A percentile compares a stretch with the other conserved stretches of the same genome.
Conservation (phyloP, 2,329 filamentous ascomycete species). For the Beauveria australis region DNA sequence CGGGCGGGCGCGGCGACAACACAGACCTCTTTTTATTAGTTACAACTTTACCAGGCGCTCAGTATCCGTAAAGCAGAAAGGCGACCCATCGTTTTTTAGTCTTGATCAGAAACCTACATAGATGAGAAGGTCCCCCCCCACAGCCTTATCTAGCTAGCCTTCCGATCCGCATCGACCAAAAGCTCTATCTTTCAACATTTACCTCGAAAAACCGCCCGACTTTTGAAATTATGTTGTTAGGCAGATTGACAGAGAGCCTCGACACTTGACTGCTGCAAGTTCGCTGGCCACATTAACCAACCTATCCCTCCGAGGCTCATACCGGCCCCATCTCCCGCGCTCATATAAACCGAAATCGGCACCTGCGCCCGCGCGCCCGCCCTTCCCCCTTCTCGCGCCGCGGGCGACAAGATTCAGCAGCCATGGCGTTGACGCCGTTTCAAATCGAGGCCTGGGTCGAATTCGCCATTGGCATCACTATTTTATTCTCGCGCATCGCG, state of each 20-base stretch:
- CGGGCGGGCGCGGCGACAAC: not conserved
- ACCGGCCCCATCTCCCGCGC: too few relatives aligned
- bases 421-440: constrained; percentile 29
- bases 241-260: too few relatives aligned
- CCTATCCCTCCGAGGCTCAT: too few relatives aligned
- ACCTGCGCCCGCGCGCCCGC: too few relatives aligned
- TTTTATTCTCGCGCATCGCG: constrained; percentile 31
- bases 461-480: constrained; percentile 29
- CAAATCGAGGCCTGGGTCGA: constrained; percentile 36
- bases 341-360: too few relatives aligned
- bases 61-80: too few relatives aligned
- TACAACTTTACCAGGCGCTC: too few relatives aligned
- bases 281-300: too few relatives aligned
- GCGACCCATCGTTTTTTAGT: not conserved
- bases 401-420: not conserved
- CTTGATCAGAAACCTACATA: not conserved
- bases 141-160: not conserved
- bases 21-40: not conserved
- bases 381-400: not conserved
- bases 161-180: not conserved
- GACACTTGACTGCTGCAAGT: too few relatives aligned
- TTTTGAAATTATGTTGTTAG: too few relatives aligned
- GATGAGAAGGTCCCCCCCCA: not conserved
- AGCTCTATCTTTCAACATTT: too few relatives aligned
- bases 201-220: too few relatives aligned